phyloP scores from a whole-genome alignment of 2,329 filamentous ascomycete species.

The Annulohypoxylon truncatum region DNA sequence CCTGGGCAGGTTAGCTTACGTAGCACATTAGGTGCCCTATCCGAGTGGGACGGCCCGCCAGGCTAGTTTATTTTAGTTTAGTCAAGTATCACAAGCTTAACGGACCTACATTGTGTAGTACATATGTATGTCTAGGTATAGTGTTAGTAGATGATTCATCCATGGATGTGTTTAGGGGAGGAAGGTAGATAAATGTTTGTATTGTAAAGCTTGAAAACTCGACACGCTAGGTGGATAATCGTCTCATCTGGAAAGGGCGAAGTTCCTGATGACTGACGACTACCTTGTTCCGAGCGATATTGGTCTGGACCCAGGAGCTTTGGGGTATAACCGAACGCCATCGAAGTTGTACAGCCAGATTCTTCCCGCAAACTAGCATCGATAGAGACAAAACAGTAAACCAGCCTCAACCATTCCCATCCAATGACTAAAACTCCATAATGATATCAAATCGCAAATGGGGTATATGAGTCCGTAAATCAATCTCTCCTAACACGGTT shows the following conservation, averaged over 20 bases:
- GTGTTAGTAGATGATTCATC: neutral
- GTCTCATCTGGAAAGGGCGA: slow-evolving; percentile 1
- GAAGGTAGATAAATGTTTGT: slow-evolving; percentile 11
- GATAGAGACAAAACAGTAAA: slow-evolving; percentile 17
- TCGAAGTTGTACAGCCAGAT: slow-evolving; percentile 22
- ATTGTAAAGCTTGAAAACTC: slow-evolving; percentile 3
- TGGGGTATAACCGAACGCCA: slow-evolving; percentile 29
- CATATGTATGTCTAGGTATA: neutral
- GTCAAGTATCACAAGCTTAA: slow-evolving; percentile 15
- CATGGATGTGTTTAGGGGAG: neutral
- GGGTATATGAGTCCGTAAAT: slow-evolving; percentile 39
- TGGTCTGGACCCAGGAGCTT: slow-evolving; percentile 18
- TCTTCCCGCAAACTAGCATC: slow-evolving; percentile 16
- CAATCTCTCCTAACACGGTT: slow-evolving; percentile 28
- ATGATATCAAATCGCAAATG: slow-evolving; percentile 25
- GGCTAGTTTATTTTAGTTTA: slow-evolving; percentile 20
- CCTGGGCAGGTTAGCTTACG: slow-evolving; percentile 8
- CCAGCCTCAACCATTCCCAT: slow-evolving; percentile 16
- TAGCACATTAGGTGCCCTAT: slow-evolving; percentile 14
- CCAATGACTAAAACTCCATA: slow-evolving; percentile 30
- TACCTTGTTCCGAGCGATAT: slow-evolving; percentile 14
- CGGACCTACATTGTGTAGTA: slow-evolving; percentile 2
- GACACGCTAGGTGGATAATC: slow-evolving; percentile 1
- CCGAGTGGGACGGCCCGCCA: slow-evolving; percentile 38
- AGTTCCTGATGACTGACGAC: neutral